These are phyloP conservation scores for Xylaria sp. DNA, from an alignment of 2,329 filamentous ascomycete genomes.

Conservation along the genomic window DNA sequence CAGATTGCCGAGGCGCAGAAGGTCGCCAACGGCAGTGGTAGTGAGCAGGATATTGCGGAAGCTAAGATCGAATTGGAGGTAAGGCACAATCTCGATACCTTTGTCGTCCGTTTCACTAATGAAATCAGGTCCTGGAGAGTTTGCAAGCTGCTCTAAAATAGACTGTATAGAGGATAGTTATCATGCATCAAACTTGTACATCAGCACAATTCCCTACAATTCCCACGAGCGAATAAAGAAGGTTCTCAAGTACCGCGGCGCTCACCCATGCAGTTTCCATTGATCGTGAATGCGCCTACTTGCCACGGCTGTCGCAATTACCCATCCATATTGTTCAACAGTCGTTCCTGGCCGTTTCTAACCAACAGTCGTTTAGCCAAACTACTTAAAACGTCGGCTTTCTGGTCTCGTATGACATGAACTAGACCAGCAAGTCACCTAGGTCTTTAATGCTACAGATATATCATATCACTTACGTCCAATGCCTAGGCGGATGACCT, in stretches of 20 bases:
- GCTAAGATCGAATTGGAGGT: constrained; percentile 99
- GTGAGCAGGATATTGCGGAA: constrained; percentile 97
- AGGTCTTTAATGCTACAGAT: constrained; percentile 10
- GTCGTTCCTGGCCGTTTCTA: constrained; percentile 12
- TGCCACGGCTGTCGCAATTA: constrained; percentile 23
- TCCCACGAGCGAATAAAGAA: constrained; percentile 43
- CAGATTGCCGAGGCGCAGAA: constrained; percentile 97
- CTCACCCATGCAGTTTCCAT: constrained; percentile 39
- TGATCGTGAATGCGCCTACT: constrained; percentile 35
- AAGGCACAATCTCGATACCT: constrained; percentile 45
- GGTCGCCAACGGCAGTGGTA: constrained; percentile 88
- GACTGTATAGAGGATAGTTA: constrained; percentile 60
- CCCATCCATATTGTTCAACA: constrained; percentile 2
- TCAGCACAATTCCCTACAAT: constrained; percentile 51
- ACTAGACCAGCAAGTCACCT: constrained; percentile 4
- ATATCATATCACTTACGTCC: constrained; percentile 30
- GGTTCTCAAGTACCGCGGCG: constrained; percentile 43
- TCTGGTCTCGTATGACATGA: background rate
- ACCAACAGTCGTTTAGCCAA: background rate
- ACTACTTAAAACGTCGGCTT: background rate
- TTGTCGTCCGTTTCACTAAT: constrained; percentile 52
- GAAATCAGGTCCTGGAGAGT: constrained; percentile 78
- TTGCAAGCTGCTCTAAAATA: constrained; percentile 86
- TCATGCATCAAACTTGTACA: constrained; percentile 51
- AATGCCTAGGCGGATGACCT: constrained; percentile 3